phyloP scores from a whole-genome alignment of 305 asterid genomes.

The Rubia balearica region DNA sequence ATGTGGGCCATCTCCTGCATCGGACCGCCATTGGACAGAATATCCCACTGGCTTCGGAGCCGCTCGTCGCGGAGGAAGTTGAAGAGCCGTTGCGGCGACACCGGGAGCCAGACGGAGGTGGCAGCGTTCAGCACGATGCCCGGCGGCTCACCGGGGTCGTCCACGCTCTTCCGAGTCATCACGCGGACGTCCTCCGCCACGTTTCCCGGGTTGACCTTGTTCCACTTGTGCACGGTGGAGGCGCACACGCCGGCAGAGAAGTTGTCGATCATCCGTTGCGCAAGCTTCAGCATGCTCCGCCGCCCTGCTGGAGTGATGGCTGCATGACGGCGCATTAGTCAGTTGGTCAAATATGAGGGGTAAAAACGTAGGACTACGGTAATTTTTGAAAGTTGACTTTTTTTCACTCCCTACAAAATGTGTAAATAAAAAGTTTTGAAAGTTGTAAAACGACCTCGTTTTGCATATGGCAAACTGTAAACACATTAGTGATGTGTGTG shows the following conservation, averaged over 20 bases:
- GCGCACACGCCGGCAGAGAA: constrained; percentile 91
- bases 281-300: constrained; percentile 87
- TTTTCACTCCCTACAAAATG: too few species aligned
- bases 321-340: constrained; percentile 14
- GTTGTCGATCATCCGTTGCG: constrained; percentile 91
- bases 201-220: constrained; percentile 56
- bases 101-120: constrained; percentile 93
- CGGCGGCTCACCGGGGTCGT: constrained; percentile 87
- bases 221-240: constrained; percentile 84
- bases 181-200: constrained; percentile 87
- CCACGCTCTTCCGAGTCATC: constrained; percentile 81
- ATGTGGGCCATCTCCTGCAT: constrained; percentile 96
- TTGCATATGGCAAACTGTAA: too few species aligned
- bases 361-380: too few species aligned
- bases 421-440: too few species aligned
- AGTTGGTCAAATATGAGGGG: too few species aligned
- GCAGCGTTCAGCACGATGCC: constrained; percentile 88
- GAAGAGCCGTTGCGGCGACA: constrained; percentile 62
- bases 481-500: too few species aligned
- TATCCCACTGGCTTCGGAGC: constrained; percentile 89
- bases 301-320: constrained; percentile 75
- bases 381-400: too few species aligned
- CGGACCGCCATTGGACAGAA: constrained; percentile 84
- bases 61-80: constrained; percentile 82
- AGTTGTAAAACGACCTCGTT: too few species aligned